phyloP scores from a whole-genome alignment of 306 rosid species.

The Sphenostylis stenocarpa region DNA sequence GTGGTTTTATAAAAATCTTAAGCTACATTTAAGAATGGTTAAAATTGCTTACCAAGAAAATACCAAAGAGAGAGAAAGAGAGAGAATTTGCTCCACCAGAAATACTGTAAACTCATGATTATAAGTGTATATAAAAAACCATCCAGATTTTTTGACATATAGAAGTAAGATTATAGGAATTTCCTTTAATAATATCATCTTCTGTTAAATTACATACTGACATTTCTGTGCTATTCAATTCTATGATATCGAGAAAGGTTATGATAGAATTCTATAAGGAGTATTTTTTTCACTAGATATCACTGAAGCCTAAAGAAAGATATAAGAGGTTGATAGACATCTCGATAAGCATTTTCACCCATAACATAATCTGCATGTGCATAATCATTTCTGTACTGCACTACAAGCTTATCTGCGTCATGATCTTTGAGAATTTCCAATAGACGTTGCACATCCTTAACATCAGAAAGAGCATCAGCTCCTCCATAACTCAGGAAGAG shows the following conservation, averaged over 20 bases:
- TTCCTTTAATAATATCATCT: constrained; percentile 16
- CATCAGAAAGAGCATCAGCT: constrained; percentile 70
- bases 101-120: background rate
- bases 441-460: constrained; percentile 58
- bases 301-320: constrained; percentile 68
- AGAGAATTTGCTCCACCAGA: background rate
- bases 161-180: background rate
- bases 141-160: background rate
- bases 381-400: constrained; percentile 64
- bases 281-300: constrained; percentile 23
- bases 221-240: constrained; percentile 28
- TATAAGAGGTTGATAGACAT: constrained; percentile 68
- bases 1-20: background rate
- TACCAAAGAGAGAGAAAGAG: too few species aligned
- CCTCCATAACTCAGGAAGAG: constrained; percentile 71
- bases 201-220: constrained; percentile 26
- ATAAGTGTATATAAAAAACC: background rate
- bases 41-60: background rate
- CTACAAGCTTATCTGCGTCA: constrained; percentile 59
- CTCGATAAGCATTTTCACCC: constrained; percentile 66
- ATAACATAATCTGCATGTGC: constrained; percentile 85
- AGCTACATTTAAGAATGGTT: background rate
- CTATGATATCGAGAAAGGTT: constrained; percentile 20
- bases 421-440: constrained; percentile 57
- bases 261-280: constrained; percentile 17